Base-by-base conservation (phyloP, 2,329 filamentous ascomycete genomes). In the Penicillium sp. region DNA sequence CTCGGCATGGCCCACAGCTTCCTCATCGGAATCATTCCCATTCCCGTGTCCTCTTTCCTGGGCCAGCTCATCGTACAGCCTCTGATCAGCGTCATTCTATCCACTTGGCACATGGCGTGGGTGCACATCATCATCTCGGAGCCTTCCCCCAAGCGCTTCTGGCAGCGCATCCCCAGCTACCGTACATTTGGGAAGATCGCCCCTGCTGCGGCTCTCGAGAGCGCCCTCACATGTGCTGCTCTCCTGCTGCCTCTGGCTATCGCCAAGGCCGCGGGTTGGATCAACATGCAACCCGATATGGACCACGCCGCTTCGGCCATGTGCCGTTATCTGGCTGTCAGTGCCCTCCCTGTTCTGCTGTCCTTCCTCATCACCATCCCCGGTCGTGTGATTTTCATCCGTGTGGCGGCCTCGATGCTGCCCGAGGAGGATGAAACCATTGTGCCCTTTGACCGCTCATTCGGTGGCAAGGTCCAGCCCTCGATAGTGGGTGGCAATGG, bases 371-470 rank as follows among this genome's bases (percentile, higher is more conserved):
- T 90, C 49, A 75, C 87, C 52, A 77, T 96, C 46, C 90, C 91
- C 14, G 80, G 87, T 31, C 78, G 80, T 49, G 86, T 91, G 26
- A 80, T 87, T 18, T 80, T 95, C 49, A 77, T 86, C 55, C 88
- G 91, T 52, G 83, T 95, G 28, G 89, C 95, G 66, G 89, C 90
- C 6, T 91, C 87, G 40, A 82, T 95, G 58, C 81, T 97, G 2
- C 81, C 89, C 0, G 84, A 88, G 49, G 83, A 87, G 14, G 79
- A 89, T 56, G 85, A 94, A 70, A 82, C 87, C 22, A 86, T 96
- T 54, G 84, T 97, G 28, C 85, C 88, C 26, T 95, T 97, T 61
- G 91, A 97, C 74, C 86, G 89, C 55, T 85, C 84, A 24, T 94
- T 94, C 62, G 81, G 79, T 53, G 87, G 87, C 58, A 85, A 83